Conservation (phyloP, 495 filamentous ascomycete genomes). For the Aspergillus panamensis region DNA sequence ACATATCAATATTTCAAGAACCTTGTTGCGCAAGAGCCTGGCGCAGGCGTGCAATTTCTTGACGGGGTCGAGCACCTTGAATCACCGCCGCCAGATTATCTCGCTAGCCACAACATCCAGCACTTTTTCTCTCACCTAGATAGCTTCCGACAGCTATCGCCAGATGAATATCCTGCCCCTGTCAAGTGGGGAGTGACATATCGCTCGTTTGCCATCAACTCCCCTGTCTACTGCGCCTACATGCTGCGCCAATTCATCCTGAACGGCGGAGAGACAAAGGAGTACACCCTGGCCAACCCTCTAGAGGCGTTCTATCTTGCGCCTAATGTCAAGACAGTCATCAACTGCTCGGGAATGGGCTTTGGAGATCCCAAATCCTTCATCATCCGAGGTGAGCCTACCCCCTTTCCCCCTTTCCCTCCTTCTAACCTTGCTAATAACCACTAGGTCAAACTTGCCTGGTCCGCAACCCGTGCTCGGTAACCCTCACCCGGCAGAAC, state of each 20-base stretch:
- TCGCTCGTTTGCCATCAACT: constrained; percentile 56
- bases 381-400: constrained; percentile 49
- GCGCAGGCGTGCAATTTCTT: constrained; percentile 50
- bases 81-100: constrained; percentile 41
- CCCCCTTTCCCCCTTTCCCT: not conserved
- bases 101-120: constrained; percentile 29
- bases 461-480: constrained; percentile 44
- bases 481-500: constrained; percentile 58
- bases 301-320: constrained; percentile 49
- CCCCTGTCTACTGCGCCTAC: constrained; percentile 58
- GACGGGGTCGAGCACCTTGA: constrained; percentile 61
- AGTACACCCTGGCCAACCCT: constrained; percentile 40
- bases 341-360: constrained; percentile 58
- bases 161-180: constrained; percentile 41
- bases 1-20: constrained; percentile 52
- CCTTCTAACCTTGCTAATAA: not conserved
- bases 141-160: constrained; percentile 42
- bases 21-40: constrained; percentile 36
- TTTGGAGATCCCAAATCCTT: constrained; percentile 52
- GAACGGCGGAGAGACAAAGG: constrained; percentile 45
- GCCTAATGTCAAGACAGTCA: constrained; percentile 42
- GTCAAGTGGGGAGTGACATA: constrained; percentile 57
- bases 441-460: constrained; percentile 42
- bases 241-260: constrained; percentile 51
- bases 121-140: constrained; percentile 34